A percentile compares a stretch with the other conserved stretches of the same genome.
phyloP scores from a whole-genome alignment of 2,329 filamentous ascomycete genomes.

The Cladorrhinum sp. region DNA sequence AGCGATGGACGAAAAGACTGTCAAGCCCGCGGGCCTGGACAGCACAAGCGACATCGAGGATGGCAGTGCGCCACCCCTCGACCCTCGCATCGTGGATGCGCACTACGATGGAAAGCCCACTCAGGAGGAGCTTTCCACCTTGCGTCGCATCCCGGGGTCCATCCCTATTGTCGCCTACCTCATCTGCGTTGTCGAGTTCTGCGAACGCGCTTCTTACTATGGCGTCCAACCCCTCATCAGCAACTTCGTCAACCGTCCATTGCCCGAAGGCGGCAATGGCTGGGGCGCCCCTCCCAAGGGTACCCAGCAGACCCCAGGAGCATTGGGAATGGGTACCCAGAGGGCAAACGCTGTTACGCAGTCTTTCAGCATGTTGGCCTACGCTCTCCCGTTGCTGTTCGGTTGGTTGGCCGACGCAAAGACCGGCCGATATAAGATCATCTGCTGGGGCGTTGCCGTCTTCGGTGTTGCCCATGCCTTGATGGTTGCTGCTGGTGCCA shows the following conservation, averaged over 20 bases:
- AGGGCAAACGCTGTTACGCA: conserved; percentile 51
- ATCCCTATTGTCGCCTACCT: conserved; percentile 54
- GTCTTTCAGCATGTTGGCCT: conserved; percentile 56
- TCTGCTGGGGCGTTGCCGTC: conserved; percentile 65
- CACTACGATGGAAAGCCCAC: conserved; percentile 41
- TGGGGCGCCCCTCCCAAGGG: conserved; percentile 41
- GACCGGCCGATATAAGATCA: conserved; percentile 68
- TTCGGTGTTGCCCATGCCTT: conserved; percentile 68
- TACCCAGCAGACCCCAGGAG: conserved; percentile 52
- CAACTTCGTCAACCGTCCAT: conserved; percentile 60
- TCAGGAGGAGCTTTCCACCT: conserved; percentile 49
- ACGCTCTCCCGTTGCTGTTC: conserved; percentile 53
- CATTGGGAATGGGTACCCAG: conserved; percentile 55
- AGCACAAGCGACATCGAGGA: background rate
- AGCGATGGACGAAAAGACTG: background rate
- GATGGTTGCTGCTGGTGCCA: conserved; percentile 58
- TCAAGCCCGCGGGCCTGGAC: background rate
- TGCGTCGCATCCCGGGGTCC: conserved; percentile 51
- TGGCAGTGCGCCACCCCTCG: background rate
- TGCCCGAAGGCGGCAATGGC: conserved; percentile 51
- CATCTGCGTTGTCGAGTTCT: conserved; percentile 58
- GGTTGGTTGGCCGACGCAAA: conserved; percentile 64
- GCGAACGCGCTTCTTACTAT: conserved; percentile 60
- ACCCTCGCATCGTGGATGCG: conserved; percentile 15
- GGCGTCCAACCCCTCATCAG: conserved; percentile 52